These are phyloP conservation scores for Umbelopsis sp. DNA, from an alignment of 192 early-diverging fungal genomes.

Conservation along the genomic window DNA sequence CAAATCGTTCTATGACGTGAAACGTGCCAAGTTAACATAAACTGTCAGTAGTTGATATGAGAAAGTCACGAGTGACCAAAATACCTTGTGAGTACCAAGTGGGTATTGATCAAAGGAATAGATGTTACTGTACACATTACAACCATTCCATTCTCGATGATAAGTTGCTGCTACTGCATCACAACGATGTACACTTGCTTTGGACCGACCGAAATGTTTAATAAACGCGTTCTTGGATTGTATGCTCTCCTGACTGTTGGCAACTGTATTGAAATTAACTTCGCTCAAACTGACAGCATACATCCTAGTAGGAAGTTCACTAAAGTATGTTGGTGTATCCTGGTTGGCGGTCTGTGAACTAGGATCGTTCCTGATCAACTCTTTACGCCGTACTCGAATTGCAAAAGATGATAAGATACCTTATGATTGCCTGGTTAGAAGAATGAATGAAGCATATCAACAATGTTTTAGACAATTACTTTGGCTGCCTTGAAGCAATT, in stretches of 20 bases:
- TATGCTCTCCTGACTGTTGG: neutral
- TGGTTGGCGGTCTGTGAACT: neutral
- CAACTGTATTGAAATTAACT: neutral
- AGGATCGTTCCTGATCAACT: constrained; percentile 13
- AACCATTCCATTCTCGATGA: neutral
- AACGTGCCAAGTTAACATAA: neutral
- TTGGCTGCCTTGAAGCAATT: constrained; percentile 22
- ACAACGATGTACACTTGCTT: neutral
- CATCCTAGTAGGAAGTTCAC: neutral
- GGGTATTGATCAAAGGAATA: constrained; percentile 4
- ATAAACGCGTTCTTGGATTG: constrained; percentile 12
- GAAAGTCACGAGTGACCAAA: neutral
- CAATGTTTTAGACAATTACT: constrained; percentile 10
- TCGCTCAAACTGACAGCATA: neutral
- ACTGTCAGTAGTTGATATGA: neutral
- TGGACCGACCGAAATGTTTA: constrained; percentile 25
- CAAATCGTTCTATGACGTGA: neutral
- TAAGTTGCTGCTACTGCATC: neutral
- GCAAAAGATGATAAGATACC: constrained; percentile 23
- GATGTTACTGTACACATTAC: neutral
- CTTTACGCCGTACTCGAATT: constrained; percentile 6
- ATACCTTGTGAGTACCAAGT: neutral
- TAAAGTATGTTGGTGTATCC: neutral
- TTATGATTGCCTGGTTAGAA: neutral
- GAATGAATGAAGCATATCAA: neutral